These are phyloP conservation scores for Mollisiaceae sp. DNA, from an alignment of 2,329 filamentous ascomycete genomes.

Conservation along the genomic window DNA sequence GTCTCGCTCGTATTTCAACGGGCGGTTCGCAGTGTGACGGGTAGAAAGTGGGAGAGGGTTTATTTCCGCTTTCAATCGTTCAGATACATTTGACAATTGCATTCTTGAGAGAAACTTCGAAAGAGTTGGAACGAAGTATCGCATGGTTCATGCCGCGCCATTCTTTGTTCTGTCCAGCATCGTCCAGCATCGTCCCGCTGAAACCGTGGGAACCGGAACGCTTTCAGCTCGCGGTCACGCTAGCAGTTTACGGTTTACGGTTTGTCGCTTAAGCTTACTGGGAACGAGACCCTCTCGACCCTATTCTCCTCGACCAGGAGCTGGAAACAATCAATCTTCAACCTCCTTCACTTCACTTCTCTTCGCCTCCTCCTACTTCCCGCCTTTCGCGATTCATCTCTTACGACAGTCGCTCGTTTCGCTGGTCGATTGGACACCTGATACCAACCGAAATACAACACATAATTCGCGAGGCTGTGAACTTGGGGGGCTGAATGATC, in stretches of 20 bases:
- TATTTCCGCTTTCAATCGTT: background rate
- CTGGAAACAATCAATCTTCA: background rate
- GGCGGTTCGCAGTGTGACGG: background rate
- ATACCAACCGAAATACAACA: slow-evolving; percentile 2
- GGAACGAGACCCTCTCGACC: background rate
- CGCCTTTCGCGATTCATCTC: slow-evolving; percentile 13
- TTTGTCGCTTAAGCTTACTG: background rate
- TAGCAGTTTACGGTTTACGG: too few relatives aligned
- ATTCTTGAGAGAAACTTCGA: background rate
- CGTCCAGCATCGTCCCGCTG: background rate
- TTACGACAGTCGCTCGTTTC: slow-evolving; percentile 28
- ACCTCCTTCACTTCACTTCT: slow-evolving; percentile 7
- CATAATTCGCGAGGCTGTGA: slow-evolving; percentile 11
- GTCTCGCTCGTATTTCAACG: background rate
- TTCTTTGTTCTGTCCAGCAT: background rate
- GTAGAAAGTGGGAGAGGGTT: too few relatives aligned
- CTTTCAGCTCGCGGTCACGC: background rate
- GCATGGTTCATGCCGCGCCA: slow-evolving; percentile 14
- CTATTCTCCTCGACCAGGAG: background rate
- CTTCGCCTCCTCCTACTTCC: background rate
- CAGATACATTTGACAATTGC: background rate
- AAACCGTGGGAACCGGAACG: background rate
- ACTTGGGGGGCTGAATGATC: slow-evolving; percentile 5
- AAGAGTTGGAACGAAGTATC: too few relatives aligned
- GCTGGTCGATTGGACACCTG: slow-evolving; percentile 27